phyloP scores from a whole-genome alignment of 192 early-diverging fungal genomes.

The Pilobolus umbonatus region DNA sequence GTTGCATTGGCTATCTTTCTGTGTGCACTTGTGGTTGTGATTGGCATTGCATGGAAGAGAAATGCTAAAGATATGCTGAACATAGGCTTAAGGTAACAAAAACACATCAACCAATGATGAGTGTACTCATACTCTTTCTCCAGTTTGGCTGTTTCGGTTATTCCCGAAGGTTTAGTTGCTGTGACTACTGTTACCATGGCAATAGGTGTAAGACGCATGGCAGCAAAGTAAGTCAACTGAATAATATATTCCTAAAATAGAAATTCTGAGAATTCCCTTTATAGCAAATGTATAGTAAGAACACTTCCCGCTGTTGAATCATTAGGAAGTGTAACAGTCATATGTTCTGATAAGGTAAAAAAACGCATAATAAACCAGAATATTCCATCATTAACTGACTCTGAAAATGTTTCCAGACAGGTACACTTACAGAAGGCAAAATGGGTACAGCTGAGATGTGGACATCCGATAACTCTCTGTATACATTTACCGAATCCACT shows the following conservation, averaged over 20 bases:
- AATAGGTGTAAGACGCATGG: slow-evolving; percentile 93
- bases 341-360: slow-evolving; percentile 96
- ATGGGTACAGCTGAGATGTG: slow-evolving; percentile 88
- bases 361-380: slow-evolving; percentile 62
- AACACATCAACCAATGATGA: not conserved
- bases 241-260: slow-evolving; percentile 36
- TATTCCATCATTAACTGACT: not conserved
- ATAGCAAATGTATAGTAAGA: slow-evolving; percentile 81
- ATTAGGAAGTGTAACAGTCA: slow-evolving; percentile 89
- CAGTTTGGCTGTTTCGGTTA: slow-evolving; percentile 87
- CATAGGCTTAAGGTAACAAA: slow-evolving; percentile 69
- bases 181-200: slow-evolving; percentile 98
- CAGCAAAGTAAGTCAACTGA: slow-evolving; percentile 33
- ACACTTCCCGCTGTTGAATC: slow-evolving; percentile 94
- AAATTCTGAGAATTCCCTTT: too few species aligned
- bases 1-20: slow-evolving; percentile 78
- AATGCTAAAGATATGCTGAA: slow-evolving; percentile 69
- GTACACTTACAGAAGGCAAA: slow-evolving; percentile 96
- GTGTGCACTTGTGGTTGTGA: slow-evolving; percentile 78
- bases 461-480: slow-evolving; percentile 65
- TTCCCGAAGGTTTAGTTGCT: slow-evolving; percentile 96
- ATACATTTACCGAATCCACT: slow-evolving; percentile 60
- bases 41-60: slow-evolving; percentile 69
- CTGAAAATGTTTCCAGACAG: slow-evolving; percentile 33
- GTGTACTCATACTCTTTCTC: not conserved